Base-by-base conservation (phyloP, 2,329 filamentous ascomycete species). In the Fusarium clavum region DNA sequence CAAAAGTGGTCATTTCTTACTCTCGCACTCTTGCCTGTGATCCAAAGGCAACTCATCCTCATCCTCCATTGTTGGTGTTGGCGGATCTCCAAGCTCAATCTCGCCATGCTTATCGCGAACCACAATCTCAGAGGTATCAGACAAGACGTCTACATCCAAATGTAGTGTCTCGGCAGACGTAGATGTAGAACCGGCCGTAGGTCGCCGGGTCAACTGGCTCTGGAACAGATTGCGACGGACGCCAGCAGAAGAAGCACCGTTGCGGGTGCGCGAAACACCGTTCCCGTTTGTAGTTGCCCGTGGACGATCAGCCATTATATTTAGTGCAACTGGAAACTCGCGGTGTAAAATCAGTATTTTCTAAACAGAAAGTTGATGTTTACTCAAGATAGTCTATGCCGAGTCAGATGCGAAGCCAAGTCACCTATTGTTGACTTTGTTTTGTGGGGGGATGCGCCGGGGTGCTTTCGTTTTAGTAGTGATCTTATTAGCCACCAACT, bases 61-160 rank as follows among this genome's bases (percentile, higher is more conserved):
- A 38, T 88, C 87, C 51, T 89, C 87, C 29, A 85, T 78, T 10
- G 82, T 79, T 16, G 84, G 83, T 64, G 85, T 83, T 1, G 85
- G 87, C 47, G 86, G 86, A 63, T 89, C 87, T 18, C 82, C 83
- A n/a, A 91, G 79, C 76, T 89, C 85, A 60, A 90, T 84, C 69
- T 91, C 88, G 51, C 89, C 89, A 73, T 90, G 86, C 77, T 86
- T 81, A 73, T 91, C 86, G 69, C 89, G 83, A 47, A 90, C 85
- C 11, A 91, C 86, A 61, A 91, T 90, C 70, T 90, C 88, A 8
- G 76, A 77, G n/a, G 75, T 79, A 49, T 85, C 83, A 8, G 79
- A 81, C n/a, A 81, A 75, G 18, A 81, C 79, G 49, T 85, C 83
- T 55, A 80, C 79, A 62, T 86, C 84, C n/a, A 86, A 78, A 52